Evolutionary conservation across 371 early-diverging fungal species (phyloP).

Genomic region (Mucor circinelloides): DNA sequence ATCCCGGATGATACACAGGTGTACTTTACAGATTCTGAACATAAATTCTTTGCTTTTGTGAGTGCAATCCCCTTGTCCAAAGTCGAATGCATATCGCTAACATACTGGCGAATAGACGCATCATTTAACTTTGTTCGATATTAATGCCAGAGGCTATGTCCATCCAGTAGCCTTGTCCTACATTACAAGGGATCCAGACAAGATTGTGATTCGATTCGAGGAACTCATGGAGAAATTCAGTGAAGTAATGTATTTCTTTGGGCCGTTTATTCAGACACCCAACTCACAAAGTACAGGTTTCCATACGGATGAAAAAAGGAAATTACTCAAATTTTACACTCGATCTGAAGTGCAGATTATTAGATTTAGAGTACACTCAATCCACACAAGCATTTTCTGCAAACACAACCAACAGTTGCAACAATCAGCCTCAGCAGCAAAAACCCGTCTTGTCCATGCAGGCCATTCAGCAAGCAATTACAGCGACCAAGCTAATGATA

Average conservation of each 20-base stretch:
- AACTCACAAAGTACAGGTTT: slow-evolving; percentile 25
- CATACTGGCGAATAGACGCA: slow-evolving; percentile 41
- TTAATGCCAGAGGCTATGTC: slow-evolving; percentile 62
- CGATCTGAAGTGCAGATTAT: slow-evolving; percentile 52
- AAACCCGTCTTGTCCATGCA: slow-evolving; percentile 31
- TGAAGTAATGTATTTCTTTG: slow-evolving; percentile 17
- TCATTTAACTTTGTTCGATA: slow-evolving; percentile 62
- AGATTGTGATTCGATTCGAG: slow-evolving; percentile 51
- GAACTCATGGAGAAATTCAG: slow-evolving; percentile 45
- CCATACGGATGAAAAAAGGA: slow-evolving; percentile 57
- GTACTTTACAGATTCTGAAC: slow-evolving; percentile 54
- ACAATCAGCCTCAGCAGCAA: not conserved
- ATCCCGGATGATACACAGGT: slow-evolving; percentile 67
- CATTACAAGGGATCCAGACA: slow-evolving; percentile 55
- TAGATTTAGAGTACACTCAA: slow-evolving; percentile 58
- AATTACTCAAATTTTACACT: slow-evolving; percentile 58
- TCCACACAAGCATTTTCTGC: not conserved
- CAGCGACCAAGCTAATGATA: slow-evolving; percentile 38
- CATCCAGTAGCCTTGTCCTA: slow-evolving; percentile 62
- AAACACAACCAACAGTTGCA: not conserved
- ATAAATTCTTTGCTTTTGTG: slow-evolving; percentile 61
- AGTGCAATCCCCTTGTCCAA: not conserved
- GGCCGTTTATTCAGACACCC: not conserved
- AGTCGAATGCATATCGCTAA: not conserved
- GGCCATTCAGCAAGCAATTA: slow-evolving; percentile 41